A percentile compares a stretch with the other conserved stretches of the same genome.
Conservation (phyloP, 805 yeast species). For the Zygotorulaspora danielsina region DNA sequence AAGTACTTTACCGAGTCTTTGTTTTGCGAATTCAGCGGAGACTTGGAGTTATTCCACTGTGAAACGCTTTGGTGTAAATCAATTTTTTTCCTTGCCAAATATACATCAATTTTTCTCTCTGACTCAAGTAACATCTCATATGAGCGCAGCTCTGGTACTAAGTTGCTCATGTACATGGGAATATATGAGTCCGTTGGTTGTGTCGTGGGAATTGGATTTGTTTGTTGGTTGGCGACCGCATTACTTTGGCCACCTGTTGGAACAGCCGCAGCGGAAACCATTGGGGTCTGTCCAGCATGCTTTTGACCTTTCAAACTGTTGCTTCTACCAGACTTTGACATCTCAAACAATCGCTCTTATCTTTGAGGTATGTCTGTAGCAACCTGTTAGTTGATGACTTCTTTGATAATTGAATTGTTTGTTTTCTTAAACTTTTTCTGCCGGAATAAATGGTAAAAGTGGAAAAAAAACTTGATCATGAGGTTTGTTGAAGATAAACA, state of each 20-base stretch:
- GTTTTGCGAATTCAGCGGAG: slow-evolving; percentile 15
- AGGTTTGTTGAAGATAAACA: no score
- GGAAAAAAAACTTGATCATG: no score
- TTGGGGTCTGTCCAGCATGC: slow-evolving; percentile 1
- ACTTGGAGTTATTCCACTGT: slow-evolving; percentile 42
- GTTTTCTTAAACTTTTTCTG: background rate
- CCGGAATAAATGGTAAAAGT: background rate
- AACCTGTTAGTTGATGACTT: no score
- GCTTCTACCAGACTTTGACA: slow-evolving; percentile 1
- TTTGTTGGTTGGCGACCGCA: slow-evolving; percentile 19
- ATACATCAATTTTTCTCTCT: slow-evolving; percentile 77
- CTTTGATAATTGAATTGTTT: slow-evolving; percentile 5
- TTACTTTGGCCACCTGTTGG: slow-evolving; percentile 5
- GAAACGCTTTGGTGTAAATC: slow-evolving; percentile 73
- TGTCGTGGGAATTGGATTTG: slow-evolving; percentile 29
- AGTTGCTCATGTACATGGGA: slow-evolving; percentile 42
- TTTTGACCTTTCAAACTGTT: slow-evolving; percentile 8
- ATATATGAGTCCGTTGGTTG: slow-evolving; percentile 53
- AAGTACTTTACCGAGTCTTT: slow-evolving; percentile 48
- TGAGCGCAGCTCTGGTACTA: slow-evolving; percentile 66
- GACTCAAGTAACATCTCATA: slow-evolving; percentile 71
- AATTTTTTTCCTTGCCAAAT: slow-evolving; percentile 74
- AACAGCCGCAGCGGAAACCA: slow-evolving; percentile 5
- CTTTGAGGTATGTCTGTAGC: no score
- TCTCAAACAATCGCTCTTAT: no score